These are phyloP conservation scores for Lactuca saligna DNA, from an alignment of 129 eudicot genomes.

Conservation along the genomic window DNA sequence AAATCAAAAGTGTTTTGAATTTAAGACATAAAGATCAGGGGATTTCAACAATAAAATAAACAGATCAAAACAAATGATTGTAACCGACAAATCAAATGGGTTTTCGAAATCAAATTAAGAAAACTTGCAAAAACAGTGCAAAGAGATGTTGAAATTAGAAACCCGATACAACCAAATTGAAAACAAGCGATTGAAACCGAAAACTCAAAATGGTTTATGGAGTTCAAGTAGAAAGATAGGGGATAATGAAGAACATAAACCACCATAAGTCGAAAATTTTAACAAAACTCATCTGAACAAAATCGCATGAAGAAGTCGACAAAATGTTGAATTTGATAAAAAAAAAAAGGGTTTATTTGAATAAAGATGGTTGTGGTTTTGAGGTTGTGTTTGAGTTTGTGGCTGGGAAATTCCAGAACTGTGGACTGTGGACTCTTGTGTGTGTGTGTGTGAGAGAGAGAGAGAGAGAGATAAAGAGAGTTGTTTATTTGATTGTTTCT, in stretches of 20 bases:
- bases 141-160: neutral
- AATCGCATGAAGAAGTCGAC: neutral
- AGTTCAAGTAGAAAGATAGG: neutral
- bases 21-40: neutral
- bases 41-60: too few species aligned
- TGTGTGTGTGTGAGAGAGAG: too few species aligned
- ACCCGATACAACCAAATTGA: neutral
- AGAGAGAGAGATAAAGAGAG: neutral
- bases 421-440: neutral
- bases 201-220: neutral
- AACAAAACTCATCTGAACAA: neutral
- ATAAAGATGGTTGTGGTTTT: slow-evolving; percentile 14
- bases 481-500: slow-evolving; percentile 20
- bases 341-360: slow-evolving; percentile 2
- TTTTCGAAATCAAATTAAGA: neutral
- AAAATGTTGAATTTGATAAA: neutral
- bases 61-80: slow-evolving; percentile 1
- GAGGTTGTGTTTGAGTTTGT: neutral
- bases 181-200: neutral
- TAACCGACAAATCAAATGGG: slow-evolving; percentile 9
- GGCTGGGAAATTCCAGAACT: neutral
- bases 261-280: neutral
- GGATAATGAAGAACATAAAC: neutral
- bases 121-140: neutral
- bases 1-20: neutral